Base-by-base conservation (phyloP, 306 rosid species). In the Malus sieversii region DNA sequence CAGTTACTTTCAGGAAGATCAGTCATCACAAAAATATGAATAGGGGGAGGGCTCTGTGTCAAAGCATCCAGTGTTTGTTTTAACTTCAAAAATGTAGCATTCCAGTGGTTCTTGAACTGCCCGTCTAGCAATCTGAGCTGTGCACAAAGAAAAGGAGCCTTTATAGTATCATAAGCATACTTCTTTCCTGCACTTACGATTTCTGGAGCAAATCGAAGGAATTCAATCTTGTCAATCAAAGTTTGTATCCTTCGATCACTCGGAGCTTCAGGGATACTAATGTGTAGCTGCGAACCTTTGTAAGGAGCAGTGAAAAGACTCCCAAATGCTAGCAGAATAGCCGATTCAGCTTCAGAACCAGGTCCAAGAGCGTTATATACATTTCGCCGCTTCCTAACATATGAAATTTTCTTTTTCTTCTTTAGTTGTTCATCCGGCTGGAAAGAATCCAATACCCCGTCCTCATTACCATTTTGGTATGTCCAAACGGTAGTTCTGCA, bases 401-500 rank as follows among this genome's bases (percentile, higher is more conserved):
- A 89, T 0, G 88, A 77, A 77, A 91, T 61, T 61, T 94, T 91
- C 94, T 90, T 94, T 76, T 82, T 93, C 88, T 79, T 88, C 86
- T 86, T 91, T 45, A 92, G 81, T 53, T 87, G 87, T 35, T 94
- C 91, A 73, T 87, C 86, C 1, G 95, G 95, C 68, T 94, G 98
- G 82, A 93, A 93, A 66, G 90, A 75, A 90, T 91, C 98, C 40
- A 91, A 81, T 30, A 61, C 60, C 23, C 88, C 97, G 73, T 93
- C 91, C 66, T 71, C 85, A 46, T 79, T 80, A 72, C 85, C 88
- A 83, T 73, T 89, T 77, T 68, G 81, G 77, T 85, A 93, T 10
- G 93, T 93, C 98, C 97, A 93, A 22, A 93, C 93, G 5, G 97
- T 93, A 77, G 90, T 89, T 84, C 91, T 86, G 78, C 96, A 93